These are phyloP conservation scores for Lactarius sp. DNA, from an alignment of 768 basidiomycete genomes.

Conservation along the genomic window DNA sequence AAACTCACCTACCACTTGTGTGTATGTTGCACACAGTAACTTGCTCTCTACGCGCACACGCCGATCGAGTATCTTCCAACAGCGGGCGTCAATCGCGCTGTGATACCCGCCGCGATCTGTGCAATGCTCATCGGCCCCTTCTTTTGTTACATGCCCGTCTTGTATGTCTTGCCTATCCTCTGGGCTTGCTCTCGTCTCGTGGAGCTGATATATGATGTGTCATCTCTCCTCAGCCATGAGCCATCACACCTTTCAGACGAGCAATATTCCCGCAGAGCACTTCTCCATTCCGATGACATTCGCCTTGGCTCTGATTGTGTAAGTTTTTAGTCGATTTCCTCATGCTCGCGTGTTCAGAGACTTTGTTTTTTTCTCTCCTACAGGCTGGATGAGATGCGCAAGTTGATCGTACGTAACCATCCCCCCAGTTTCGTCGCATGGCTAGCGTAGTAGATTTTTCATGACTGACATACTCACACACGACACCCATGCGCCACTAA, in stretches of 20 bases:
- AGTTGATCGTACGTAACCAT: constrained; percentile 19
- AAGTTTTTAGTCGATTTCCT: background rate
- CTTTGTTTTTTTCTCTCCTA: no score
- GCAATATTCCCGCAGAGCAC: constrained; percentile 40
- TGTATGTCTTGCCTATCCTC: constrained; percentile 26
- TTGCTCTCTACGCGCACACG: constrained; percentile 53
- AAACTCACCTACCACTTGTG: background rate
- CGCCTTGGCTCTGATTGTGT: constrained; percentile 31
- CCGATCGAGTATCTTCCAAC: constrained; percentile 49
- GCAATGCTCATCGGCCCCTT: constrained; percentile 43
- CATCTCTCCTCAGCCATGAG: constrained; percentile 10
- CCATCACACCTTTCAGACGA: constrained; percentile 47
- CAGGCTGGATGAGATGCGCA: constrained; percentile 25
- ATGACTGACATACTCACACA: background rate
- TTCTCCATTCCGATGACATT: constrained; percentile 52
- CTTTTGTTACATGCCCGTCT: constrained; percentile 40
- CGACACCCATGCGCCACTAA: background rate
- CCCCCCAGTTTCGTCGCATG: constrained; percentile 19
- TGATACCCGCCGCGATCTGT: constrained; percentile 43
- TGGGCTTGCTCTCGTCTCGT: background rate
- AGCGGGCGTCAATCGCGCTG: constrained; percentile 39
- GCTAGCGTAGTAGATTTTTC: constrained; percentile 17
- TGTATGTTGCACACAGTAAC: constrained; percentile 30
- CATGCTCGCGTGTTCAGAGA: background rate
- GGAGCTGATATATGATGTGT: background rate